These are phyloP conservation scores for Dalechampia spathulata DNA, from an alignment of 441 rosid species.

Conservation along the genomic window DNA sequence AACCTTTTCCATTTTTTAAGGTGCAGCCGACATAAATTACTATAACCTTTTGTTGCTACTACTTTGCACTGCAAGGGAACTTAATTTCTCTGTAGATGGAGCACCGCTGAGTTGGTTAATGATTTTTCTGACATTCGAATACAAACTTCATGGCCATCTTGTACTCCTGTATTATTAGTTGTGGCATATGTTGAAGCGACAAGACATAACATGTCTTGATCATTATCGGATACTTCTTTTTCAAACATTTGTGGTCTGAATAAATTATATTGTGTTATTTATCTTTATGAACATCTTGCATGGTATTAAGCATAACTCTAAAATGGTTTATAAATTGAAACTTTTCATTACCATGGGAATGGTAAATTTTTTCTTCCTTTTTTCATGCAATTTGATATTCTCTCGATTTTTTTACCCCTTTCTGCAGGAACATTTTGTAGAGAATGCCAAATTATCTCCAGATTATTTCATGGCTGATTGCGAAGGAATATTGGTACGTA, in stretches of 20 bases:
- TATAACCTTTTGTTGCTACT: not conserved
- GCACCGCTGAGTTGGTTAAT: not conserved
- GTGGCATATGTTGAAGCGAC: too few relatives aligned
- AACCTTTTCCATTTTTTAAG: not conserved
- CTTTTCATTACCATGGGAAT: not conserved
- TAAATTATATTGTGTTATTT: too few relatives aligned
- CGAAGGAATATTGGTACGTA: conserved; percentile 63
- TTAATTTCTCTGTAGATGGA: not conserved
- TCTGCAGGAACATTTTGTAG: conserved; percentile 70
- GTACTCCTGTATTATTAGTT: too few relatives aligned
- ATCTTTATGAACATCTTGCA: too few relatives aligned
- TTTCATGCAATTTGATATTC: not conserved
- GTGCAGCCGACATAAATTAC: not conserved
- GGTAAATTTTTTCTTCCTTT: not conserved
- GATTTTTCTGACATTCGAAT: not conserved
- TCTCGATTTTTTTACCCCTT: not conserved
- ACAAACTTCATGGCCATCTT: not conserved
- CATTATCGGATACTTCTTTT: too few relatives aligned
- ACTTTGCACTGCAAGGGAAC: not conserved
- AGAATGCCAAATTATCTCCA: conserved; percentile 76
- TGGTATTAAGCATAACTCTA: too few relatives aligned
- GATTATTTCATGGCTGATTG: conserved; percentile 80
- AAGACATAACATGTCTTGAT: too few relatives aligned
- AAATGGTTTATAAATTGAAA: not conserved
- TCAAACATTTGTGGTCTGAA: too few relatives aligned